Evolutionary conservation across 164 flowering plant genomes (phyloP).

Genomic region (Stephania yunnanensis): DNA sequence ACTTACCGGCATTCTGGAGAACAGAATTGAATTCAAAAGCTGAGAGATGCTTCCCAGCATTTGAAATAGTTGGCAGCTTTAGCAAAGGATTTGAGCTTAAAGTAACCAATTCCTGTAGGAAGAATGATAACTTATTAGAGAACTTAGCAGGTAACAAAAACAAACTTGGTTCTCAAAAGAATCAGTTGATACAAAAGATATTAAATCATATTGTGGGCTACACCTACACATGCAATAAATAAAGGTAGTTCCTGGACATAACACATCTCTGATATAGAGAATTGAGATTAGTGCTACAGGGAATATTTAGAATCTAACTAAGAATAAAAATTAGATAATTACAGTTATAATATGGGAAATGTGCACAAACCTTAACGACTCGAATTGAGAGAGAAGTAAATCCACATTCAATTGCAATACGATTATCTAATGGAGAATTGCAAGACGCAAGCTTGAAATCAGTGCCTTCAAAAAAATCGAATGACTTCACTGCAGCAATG

Average conservation of each 20-base stretch:
- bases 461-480: conserved; percentile 69
- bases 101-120: conserved; percentile 80
- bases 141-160: background rate
- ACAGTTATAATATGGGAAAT: background rate
- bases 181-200: background rate
- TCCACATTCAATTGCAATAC: conserved; percentile 76
- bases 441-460: conserved; percentile 95
- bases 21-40: conserved; percentile 82
- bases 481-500: conserved; percentile 49
- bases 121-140: background rate
- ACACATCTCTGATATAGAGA: background rate
- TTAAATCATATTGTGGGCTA: background rate
- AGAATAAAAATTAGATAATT: background rate
- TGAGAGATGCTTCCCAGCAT: conserved; percentile 86
- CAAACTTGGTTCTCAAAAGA: background rate
- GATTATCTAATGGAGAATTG: conserved; percentile 42
- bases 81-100: conserved; percentile 57
- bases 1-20: conserved; percentile 58
- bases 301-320: background rate
- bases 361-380: conserved; percentile 56
- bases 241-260: background rate
- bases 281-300: too few relatives aligned
- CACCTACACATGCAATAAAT: background rate
- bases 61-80: conserved; percentile 55
- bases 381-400: conserved; percentile 89